Base-by-base conservation (phyloP, 2,329 filamentous ascomycete species). In the Hymenotorrendiella dingleyae region DNA sequence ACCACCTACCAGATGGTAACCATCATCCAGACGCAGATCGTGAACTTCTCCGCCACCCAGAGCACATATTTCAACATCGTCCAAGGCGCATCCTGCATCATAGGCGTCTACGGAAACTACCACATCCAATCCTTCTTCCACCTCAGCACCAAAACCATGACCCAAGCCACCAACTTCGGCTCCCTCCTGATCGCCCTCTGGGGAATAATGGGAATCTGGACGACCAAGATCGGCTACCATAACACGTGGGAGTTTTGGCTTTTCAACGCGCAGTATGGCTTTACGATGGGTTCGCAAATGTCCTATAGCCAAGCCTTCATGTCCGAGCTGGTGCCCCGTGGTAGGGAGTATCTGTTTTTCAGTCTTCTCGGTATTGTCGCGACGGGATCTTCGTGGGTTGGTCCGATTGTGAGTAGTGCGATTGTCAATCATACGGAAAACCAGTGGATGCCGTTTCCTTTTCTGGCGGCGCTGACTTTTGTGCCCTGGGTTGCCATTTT, bases 221-320 rank as follows among this genome's bases (percentile, higher is more conserved):
- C 57, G 1, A 44, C 42, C 6, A 55, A 55, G 33, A 42, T 58
- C 20, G 58, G 58, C 17, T 58, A 50, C 24, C 58, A 61, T 28
- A 59, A 60, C 16, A 33, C 54, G 12, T 59, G 58, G 57, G 58
- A 61, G 24, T 60, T 61, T 36, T 61, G 58, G 58, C 28, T 58
- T n/a, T 59, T 57, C 35, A 44, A 48, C 23, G 53, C 50, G 8
- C 46, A 49, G 20, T 60, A 47, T 19, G 57, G 58, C n/a, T 45
- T 59, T 12, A 56, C 52, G 2, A 20, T 56, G 1, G 58, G 57
- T 4, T 45, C 53, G 4, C 56, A 60, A 32, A 60, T 55, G 28
- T 54, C 56, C 6, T 61, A 61, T 30, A 56, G 57, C 10, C 58
- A 60, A 44, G 56, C 57, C 3, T 58, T 59, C 35, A 58, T 61